These are phyloP conservation scores for Ceratocystis huliohia DNA, from an alignment of 2,329 filamentous ascomycete genomes.

Conservation along the genomic window DNA sequence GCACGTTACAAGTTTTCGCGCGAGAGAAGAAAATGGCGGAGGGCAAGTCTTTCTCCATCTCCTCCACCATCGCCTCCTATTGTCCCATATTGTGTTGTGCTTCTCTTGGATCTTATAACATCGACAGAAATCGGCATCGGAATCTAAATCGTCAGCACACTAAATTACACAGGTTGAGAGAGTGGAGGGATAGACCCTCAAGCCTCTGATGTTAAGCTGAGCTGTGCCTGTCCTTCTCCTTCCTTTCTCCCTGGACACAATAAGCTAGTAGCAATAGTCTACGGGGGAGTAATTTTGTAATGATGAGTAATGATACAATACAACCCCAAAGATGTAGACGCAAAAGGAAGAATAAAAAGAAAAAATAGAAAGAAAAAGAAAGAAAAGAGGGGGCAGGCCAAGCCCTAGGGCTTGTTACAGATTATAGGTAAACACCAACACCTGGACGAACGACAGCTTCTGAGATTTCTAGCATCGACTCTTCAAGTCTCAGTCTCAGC, in stretches of 20 bases:
- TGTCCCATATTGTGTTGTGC: not conserved
- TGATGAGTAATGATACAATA: no score
- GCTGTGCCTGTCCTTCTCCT: no score
- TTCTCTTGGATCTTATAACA: not conserved
- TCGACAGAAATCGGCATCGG: not conserved
- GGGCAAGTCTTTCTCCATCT: not conserved
- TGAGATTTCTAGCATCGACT: not conserved
- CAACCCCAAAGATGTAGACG: not conserved
- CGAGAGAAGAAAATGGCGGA: no score
- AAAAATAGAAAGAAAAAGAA: not conserved
- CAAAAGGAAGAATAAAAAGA: not conserved
- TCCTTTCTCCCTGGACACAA: no score
- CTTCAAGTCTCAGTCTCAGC: not conserved
- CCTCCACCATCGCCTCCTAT: not conserved
- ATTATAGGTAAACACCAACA: no score
- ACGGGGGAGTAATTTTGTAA: no score
- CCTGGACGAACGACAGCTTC: not conserved
- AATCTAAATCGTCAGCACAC: conserved; percentile 2
- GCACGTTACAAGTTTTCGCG: no score
- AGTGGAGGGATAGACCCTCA: no score
- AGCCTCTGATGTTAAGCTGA: no score
- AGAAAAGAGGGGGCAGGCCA: not conserved
- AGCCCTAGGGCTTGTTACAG: no score
- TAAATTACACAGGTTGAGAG: not conserved
- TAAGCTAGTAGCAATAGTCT: no score